Base-by-base conservation (phyloP, 208 protist genomes). In the Phytomonas sp. region DNA sequence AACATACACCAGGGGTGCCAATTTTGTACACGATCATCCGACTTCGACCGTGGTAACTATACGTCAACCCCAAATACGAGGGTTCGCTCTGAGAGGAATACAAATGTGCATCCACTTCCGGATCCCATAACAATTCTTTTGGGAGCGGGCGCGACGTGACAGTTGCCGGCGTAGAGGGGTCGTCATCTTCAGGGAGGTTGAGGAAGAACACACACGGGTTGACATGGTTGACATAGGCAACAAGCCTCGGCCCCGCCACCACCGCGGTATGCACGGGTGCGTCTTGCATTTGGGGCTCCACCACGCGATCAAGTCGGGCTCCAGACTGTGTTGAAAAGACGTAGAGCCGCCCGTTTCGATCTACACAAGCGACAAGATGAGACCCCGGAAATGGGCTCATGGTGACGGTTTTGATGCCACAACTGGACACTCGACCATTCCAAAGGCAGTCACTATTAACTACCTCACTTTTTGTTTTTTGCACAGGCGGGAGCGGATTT, bases 361-460 rank as follows among this genome's bases (percentile, higher is more conserved):
- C 23, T 1, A n/a, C 67, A 69, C 86, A 77, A 31, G 82, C 66
- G 32, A 69, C 59, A 19, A 73, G 61, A 31, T 83, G 63, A 30
- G 78, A 45, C 4, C 75, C 76, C 37, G 73, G 73, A 7, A 64
- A 42, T 26, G 71, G 49, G 70, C 91, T 84, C 29, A 75, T 75
- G 30, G 69, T 74, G 14, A 91, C 67, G 7, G 56, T 42, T 29
- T 37, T 60, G 56, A 94, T 82, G 40, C 80, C 63, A 52, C 67
- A 45, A 16, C n/a, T 26, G 31, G 87, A 92, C 0, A 93, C 71
- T 65, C 90, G 91, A 37, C 70, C 74, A 74, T 86, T 94, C 36
- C 75, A 65, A 2, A 80, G 69, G 71, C 84, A 83, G 68, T 86
- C 79, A 0, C 77, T 88, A n/a, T 83, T 86, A 40, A 85, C 65